Evolutionary conservation across 1,284 basidiomycete genomes (phyloP).

Genomic region (Somion occarium): DNA sequence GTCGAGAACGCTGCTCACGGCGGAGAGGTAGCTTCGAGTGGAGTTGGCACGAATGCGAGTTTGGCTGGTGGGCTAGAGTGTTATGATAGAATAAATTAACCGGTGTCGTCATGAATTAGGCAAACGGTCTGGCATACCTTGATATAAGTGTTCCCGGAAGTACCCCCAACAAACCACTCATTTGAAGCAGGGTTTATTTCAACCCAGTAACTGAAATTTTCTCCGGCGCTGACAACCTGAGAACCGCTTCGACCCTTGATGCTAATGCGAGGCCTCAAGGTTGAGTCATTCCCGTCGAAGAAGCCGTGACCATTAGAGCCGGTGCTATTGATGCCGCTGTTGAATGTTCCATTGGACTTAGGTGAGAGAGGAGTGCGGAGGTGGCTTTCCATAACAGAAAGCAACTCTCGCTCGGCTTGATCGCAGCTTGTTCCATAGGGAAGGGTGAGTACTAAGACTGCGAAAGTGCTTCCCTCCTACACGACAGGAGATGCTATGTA

Average conservation of each 20-base stretch:
- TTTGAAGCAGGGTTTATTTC: constrained; percentile 9
- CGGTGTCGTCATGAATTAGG: background rate
- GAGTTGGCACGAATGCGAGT: background rate
- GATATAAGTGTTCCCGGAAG: background rate
- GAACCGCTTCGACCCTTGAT: constrained; percentile 10
- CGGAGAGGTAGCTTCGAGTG: background rate
- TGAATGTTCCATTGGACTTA: background rate
- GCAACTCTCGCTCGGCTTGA: constrained; percentile 10
- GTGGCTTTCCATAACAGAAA: constrained; percentile 8
- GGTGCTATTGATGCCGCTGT: background rate
- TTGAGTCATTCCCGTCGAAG: background rate
- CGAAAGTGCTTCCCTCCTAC: constrained; percentile 8
- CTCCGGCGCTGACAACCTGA: background rate
- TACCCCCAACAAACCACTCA: constrained; percentile 6
- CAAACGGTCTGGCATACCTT: background rate
- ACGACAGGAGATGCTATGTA: background rate
- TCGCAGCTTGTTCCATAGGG: constrained; percentile 8
- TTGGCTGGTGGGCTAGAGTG: background rate
- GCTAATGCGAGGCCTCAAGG: constrained; percentile 5
- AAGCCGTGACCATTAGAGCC: background rate
- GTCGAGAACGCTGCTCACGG: background rate
- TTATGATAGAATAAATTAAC: background rate
- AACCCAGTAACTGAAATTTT: constrained; percentile 7
- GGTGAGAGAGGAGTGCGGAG: background rate
- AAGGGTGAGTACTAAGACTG: constrained; percentile 5